Conservation (phyloP, 2,329 filamentous ascomycete genomes). For the Claviceps spartinae region DNA sequence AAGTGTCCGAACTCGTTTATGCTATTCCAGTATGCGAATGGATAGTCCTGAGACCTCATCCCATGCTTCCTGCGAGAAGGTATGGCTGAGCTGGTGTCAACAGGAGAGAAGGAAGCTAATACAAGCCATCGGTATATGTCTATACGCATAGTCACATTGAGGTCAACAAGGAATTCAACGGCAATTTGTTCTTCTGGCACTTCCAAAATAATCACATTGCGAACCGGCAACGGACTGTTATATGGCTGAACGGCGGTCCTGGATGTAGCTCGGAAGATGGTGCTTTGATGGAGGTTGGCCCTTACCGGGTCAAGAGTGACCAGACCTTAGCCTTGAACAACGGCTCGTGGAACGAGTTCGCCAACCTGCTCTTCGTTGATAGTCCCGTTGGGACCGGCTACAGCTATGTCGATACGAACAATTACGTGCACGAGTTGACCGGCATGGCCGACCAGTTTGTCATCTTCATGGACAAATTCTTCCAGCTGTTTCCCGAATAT, state of each 20-base stretch:
- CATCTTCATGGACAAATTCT: slow-evolving; percentile 83
- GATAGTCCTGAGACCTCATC: not conserved
- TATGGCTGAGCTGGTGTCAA: not conserved
- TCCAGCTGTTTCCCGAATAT: slow-evolving; percentile 80
- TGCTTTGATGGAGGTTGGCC: slow-evolving; percentile 89
- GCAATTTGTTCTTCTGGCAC: slow-evolving; percentile 98
- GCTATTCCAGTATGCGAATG: not conserved
- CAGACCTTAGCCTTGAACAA: slow-evolving; percentile 65
- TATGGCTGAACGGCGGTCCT: slow-evolving; percentile 95
- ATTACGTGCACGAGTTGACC: slow-evolving; percentile 70
- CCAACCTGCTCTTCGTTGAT: slow-evolving; percentile 92
- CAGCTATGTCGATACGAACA: slow-evolving; percentile 87
- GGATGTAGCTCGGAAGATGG: slow-evolving; percentile 97
- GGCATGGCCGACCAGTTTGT: slow-evolving; percentile 87
- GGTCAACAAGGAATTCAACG: slow-evolving; percentile 69
- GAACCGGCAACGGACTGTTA: slow-evolving; percentile 75
- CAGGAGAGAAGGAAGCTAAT: not conserved
- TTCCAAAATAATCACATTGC: slow-evolving; percentile 93
- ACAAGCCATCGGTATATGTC: not conserved
- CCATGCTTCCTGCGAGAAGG: not conserved
- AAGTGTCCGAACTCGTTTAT: slow-evolving; percentile 22
- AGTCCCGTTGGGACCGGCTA: slow-evolving; percentile 94
- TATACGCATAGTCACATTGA: slow-evolving; percentile 64
- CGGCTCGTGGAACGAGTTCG: slow-evolving; percentile 97
- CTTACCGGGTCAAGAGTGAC: slow-evolving; percentile 72